Percentiles rank a stretch among this genome's conserved stretches.
Evolutionary conservation across 305 asterid species (phyloP).

Genomic region (Stenogyne calaminthoides): DNA sequence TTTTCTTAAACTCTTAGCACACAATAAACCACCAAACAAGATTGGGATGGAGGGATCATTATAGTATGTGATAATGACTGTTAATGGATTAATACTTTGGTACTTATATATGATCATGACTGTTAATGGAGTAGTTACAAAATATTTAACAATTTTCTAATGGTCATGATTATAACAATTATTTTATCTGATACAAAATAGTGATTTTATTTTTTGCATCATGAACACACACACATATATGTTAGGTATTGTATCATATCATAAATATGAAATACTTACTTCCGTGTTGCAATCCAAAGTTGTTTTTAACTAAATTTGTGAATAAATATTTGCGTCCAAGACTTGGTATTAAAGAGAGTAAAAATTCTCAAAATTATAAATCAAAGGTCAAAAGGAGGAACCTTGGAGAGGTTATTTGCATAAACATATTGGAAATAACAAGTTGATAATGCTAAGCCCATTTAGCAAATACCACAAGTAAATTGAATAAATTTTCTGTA

Average conservation of each 20-base stretch:
- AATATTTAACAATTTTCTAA: not conserved
- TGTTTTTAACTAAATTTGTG: no score
- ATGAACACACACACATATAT: no score
- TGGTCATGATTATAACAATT: not conserved
- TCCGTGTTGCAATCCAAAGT: no score
- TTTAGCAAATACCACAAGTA: constrained; percentile 14
- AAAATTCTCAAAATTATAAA: no score
- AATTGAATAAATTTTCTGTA: not conserved
- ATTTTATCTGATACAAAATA: not conserved
- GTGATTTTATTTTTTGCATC: not conserved
- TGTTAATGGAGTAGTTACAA: constrained; percentile 6
- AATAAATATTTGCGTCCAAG: no score
- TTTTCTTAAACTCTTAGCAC: no score
- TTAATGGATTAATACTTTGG: not conserved
- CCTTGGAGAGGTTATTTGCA: not conserved
- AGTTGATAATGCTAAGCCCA: constrained; percentile 7
- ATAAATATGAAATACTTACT: no score
- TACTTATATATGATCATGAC: no score
- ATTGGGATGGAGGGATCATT: no score
- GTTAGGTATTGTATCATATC: no score
- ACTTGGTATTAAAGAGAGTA: no score
- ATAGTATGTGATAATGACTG: not conserved
- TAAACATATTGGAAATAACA: not conserved
- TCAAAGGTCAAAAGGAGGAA: not conserved
- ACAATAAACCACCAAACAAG: no score